Evolutionary conservation across 75 land plant genomes (phyloP), one percentile per base, ranked within the genome.

Genomic region (Pseudotsuga menziesii): DNA sequence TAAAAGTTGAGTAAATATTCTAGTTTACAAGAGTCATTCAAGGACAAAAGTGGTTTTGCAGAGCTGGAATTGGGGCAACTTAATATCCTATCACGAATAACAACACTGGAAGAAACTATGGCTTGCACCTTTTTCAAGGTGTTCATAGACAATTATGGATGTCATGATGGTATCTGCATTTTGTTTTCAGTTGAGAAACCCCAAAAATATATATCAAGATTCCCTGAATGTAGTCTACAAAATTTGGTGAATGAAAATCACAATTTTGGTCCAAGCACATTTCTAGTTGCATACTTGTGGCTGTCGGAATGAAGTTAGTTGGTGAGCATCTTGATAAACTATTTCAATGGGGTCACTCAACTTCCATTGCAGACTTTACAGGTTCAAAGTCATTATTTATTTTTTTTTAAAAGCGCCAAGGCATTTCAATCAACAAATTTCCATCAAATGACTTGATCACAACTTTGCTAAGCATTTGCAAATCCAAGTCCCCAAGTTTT

Each of bases 321-420:
- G 90, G 88, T 44, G 87, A 89, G 72, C 84, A 89, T 55, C 69
- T 82, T 22, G 94, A 91, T 73, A 86, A 80, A 81, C 85, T 96
- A 35, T 89, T 84, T 64, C 88, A 89, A 54, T 96, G 99, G 99
- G 94, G 99, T 72, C 99, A 96, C 74, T 85, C 99, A 44, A 81
- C 90, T 52, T 88, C 87, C 73, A 48, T 19, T 17, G 36, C 72
- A 58, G 69, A 73, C 57, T 70, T 74, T 14, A 56, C 54, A 56
- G 22, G 39, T 63, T 56, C 73, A 2, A 73, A 76, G 22, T 75
- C 81, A 52, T 75, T 93, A 59, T 13, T 96, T 8, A 75, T 90
- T 13, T 96, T 89, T 88, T 29, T 29, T 0, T 0, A 29, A 29
- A 29, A 29, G 32, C 1, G 1, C 32, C 32, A 29, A 29, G 32